Percentiles rank a stretch among this genome's conserved stretches.
Conservation (phyloP, 495 filamentous ascomycete species). For the Massariosphaeria phaeospora region DNA sequence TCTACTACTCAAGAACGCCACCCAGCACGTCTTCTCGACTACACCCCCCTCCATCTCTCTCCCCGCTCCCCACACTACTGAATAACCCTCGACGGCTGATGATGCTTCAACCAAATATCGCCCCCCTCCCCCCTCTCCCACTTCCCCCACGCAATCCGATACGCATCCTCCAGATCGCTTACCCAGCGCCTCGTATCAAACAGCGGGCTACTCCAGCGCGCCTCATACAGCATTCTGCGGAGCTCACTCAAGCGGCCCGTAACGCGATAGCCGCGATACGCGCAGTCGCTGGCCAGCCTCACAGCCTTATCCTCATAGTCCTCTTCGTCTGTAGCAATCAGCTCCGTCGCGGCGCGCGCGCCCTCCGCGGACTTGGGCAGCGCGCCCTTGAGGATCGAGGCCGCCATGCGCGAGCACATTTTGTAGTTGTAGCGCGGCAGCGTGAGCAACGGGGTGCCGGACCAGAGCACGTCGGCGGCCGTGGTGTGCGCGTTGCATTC, state of each 20-base stretch:
- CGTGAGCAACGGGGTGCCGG: slow-evolving; percentile 86
- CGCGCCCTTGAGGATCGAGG: slow-evolving; percentile 85
- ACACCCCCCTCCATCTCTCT: too few relatives aligned
- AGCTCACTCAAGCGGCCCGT: slow-evolving; percentile 66
- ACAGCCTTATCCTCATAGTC: slow-evolving; percentile 80
- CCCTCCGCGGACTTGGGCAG: slow-evolving; percentile 67
- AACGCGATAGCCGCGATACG: slow-evolving; percentile 48
- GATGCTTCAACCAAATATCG: slow-evolving; percentile 65
- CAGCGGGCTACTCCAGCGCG: slow-evolving; percentile 74
- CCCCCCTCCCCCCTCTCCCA: slow-evolving; percentile 86
- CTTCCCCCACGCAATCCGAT: slow-evolving; percentile 77
- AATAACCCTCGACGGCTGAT: too few relatives aligned
- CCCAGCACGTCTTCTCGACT: too few relatives aligned
- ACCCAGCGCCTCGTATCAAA: slow-evolving; percentile 96
- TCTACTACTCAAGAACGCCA: too few relatives aligned
- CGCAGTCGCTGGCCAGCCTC: slow-evolving; percentile 60
- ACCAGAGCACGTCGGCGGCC: slow-evolving; percentile 94
- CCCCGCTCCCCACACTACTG: too few relatives aligned
- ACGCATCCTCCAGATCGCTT: slow-evolving; percentile 80
- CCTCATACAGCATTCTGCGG: slow-evolving; percentile 72
- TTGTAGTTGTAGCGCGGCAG: slow-evolving; percentile 95
- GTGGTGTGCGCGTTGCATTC: slow-evolving; percentile 99
- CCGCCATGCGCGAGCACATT: slow-evolving; percentile 98
- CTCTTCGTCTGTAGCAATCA: slow-evolving; percentile 72
- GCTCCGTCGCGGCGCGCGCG: slow-evolving; percentile 60